phyloP scores from a whole-genome alignment of 1,139 yeast genomes.

The Hanseniaspora gamundiae region DNA sequence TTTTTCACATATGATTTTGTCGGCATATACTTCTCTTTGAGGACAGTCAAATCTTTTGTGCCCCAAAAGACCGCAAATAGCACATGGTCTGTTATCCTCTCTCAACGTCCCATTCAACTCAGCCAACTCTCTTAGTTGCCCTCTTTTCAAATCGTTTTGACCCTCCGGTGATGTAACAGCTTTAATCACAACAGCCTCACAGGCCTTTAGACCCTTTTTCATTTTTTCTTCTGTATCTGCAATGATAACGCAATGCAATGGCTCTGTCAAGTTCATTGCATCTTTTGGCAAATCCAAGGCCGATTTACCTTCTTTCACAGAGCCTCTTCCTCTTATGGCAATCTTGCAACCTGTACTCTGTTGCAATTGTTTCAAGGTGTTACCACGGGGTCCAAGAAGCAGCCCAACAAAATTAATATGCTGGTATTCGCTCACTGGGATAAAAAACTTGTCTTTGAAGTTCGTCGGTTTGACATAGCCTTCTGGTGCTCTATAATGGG shows the following conservation, averaged over 20 bases:
- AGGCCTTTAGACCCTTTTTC: slow-evolving; percentile 59
- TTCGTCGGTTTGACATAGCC: slow-evolving; percentile 66
- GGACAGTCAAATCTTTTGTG: slow-evolving; percentile 56
- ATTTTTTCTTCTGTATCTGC: slow-evolving; percentile 75
- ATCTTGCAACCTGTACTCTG: slow-evolving; percentile 75
- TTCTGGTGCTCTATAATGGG: slow-evolving; percentile 70
- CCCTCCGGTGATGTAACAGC: slow-evolving; percentile 87
- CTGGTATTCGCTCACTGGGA: slow-evolving; percentile 82
- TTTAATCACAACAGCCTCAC: slow-evolving; percentile 67
- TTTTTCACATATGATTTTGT: slow-evolving; percentile 53
- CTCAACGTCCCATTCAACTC: slow-evolving; percentile 87
- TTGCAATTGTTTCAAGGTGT: slow-evolving; percentile 71
- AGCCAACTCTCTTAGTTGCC: slow-evolving; percentile 85
- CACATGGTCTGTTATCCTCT: slow-evolving; percentile 62
- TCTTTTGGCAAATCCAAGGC: slow-evolving; percentile 34
- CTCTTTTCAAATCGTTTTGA: slow-evolving; percentile 81
- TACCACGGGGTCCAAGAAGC: slow-evolving; percentile 90
- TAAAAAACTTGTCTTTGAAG: slow-evolving; percentile 68
- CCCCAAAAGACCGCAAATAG: slow-evolving; percentile 44
- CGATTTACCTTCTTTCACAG: slow-evolving; percentile 83
- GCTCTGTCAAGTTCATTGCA: slow-evolving; percentile 53
- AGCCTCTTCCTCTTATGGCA: slow-evolving; percentile 87
- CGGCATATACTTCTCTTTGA: slow-evolving; percentile 37
- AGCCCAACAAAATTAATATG: slow-evolving; percentile 88
- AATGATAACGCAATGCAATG: slow-evolving; percentile 76